Evolutionary conservation across 192 early-diverging fungal genomes (phyloP), one percentile per base, ranked within the genome.

Genomic region (Umbelopsis ramanniana): DNA sequence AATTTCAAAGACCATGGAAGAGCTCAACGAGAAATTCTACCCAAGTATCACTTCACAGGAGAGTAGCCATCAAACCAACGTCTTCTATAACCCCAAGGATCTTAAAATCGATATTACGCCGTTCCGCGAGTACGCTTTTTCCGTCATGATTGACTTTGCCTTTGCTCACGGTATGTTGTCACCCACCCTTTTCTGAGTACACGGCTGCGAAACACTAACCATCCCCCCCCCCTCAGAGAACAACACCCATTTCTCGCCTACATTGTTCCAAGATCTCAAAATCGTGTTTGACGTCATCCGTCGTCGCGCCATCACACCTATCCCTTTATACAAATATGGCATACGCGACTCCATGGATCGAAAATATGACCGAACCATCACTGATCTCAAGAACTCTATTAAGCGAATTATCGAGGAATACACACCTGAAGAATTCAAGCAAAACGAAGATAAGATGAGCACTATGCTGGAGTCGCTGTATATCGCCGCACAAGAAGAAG

Each of bases 121-220:
- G 21, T 48, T 52, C 47, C 19, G 50, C 2, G 47, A 70, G 2
- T 54, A 54, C 22, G 50, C 69, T 35, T 33, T 53, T 22, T 52
- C 69, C 0, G 29, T 70, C 38, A 70, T 70, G 7, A 15, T 70
- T 21, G 53, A 70, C n/a, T 70, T 52, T 19, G 69, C 50, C 14
- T 70, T 70, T 54, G 69, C 69, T 23, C 69, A 70, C 12, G 69
- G 67, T 68, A 43, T 4, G 67, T 68, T 45, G 24, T 4, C 9
- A 45, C 1, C 22, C 9, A 45, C 1, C 26, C 1, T 17, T 15
- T 46, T 17, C 46, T 3, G 29, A 29, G 29, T 3, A 29, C 29
- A 29, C 29, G 29, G 29, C 29, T 29, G 29, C 29, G 29, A 29
- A 29, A 29, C 3, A 50, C 17, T 50, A n/a, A 17, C 47, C 9